A percentile compares a stretch with the other conserved stretches of the same genome.
Evolutionary conservation across 2,329 filamentous ascomycete species (phyloP).

Genomic region (Amauroascus niger): DNA sequence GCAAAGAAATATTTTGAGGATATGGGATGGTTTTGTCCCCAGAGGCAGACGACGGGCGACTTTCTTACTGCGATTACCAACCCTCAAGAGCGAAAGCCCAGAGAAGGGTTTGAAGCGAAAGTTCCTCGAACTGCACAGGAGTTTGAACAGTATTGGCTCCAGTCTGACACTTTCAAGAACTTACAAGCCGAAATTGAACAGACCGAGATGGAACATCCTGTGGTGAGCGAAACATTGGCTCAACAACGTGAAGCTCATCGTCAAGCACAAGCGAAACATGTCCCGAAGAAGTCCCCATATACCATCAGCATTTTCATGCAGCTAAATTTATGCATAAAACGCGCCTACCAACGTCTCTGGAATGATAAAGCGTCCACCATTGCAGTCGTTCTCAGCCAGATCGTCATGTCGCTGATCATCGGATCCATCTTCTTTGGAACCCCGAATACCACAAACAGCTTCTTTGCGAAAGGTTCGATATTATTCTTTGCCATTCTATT

Average conservation of each 20-base stretch:
- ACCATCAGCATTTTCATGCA: constrained; percentile 71
- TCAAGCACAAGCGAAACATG: constrained; percentile 31
- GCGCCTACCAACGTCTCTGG: constrained; percentile 64
- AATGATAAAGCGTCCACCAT: constrained; percentile 69
- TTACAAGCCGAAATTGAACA: constrained; percentile 30
- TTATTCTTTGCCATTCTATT: constrained; percentile 73
- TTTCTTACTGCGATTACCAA: constrained; percentile 62
- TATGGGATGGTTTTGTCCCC: constrained; percentile 59
- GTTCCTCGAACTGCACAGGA: constrained; percentile 60
- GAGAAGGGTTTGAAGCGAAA: constrained; percentile 49
- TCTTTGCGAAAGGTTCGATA: constrained; percentile 67
- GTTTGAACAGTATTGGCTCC: constrained; percentile 47
- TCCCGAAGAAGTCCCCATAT: constrained; percentile 48
- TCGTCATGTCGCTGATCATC: constrained; percentile 66
- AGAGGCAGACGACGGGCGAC: constrained; percentile 58
- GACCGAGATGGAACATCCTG: constrained; percentile 26
- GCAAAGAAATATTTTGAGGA: constrained; percentile 58
- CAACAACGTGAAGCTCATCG: constrained; percentile 27
- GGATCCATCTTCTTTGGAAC: constrained; percentile 51
- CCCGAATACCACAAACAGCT: constrained; percentile 54
- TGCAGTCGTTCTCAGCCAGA: constrained; percentile 57
- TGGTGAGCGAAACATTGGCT: constrained; percentile 26
- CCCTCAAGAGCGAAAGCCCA: constrained; percentile 48
- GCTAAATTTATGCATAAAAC: constrained; percentile 67
- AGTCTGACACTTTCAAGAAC: constrained; percentile 26